A percentile compares a stretch with the other conserved stretches of the same genome.
Evolutionary conservation across 2,329 filamentous ascomycete species (phyloP).

Genomic region (Diaporthe destruens): DNA sequence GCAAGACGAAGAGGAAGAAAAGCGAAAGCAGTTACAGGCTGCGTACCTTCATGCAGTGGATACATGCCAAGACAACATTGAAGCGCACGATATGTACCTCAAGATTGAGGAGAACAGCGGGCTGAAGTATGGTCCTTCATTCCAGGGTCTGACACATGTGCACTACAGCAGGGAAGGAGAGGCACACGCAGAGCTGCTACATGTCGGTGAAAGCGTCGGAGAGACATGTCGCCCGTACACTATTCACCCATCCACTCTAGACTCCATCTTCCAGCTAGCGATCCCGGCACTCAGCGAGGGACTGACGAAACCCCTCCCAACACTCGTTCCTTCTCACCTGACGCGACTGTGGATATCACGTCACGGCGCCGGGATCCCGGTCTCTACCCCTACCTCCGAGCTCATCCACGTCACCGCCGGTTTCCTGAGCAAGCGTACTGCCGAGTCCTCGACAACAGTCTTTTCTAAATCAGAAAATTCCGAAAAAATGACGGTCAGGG

Average conservation of each 20-base stretch:
- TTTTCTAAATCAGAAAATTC: not conserved
- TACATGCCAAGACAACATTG: not conserved
- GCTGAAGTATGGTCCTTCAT: constrained; percentile 10
- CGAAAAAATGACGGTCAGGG: not conserved
- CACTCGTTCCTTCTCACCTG: not conserved
- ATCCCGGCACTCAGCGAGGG: not conserved
- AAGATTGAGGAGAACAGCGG: not conserved
- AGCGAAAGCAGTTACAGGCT: not conserved
- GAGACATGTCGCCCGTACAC: not conserved
- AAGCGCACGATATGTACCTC: not conserved
- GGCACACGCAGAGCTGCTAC: not conserved
- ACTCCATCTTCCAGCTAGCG: constrained; percentile 5
- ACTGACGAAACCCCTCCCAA: not conserved
- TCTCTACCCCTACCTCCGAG: no score
- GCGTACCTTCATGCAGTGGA: not conserved
- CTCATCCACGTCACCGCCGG: not conserved
- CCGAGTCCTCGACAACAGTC: not conserved
- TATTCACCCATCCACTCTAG: constrained; percentile 1
- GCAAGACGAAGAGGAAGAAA: constrained; percentile 6
- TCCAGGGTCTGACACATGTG: not conserved
- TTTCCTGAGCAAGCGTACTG: not conserved
- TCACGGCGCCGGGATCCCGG: not conserved
- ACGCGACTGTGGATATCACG: constrained; percentile 10
- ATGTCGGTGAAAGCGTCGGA: not conserved
- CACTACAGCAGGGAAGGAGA: not conserved